Evolutionary conservation across 805 yeast species (phyloP).

Genomic region (Metschnikowia vanudenii): DNA sequence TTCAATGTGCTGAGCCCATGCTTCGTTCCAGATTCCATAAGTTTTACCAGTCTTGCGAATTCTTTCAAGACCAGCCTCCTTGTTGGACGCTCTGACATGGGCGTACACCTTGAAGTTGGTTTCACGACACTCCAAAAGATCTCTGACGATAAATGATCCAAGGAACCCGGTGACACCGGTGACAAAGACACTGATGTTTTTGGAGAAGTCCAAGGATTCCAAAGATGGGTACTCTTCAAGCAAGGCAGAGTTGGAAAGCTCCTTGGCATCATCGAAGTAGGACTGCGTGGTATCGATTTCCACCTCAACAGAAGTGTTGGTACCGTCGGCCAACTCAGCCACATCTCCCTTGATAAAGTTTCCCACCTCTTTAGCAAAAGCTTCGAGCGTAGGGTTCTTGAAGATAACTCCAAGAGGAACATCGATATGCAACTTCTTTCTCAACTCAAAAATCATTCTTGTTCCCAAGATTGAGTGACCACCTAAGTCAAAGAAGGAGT

Average conservation of each 20-base stretch:
- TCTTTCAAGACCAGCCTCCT: constrained; percentile 72
- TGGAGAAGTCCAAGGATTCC: constrained; percentile 31
- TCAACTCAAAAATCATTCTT: constrained; percentile 88
- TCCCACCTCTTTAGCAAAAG: constrained; percentile 73
- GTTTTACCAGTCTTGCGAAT: constrained; percentile 70
- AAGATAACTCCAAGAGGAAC: constrained; percentile 89
- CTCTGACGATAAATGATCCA: constrained; percentile 84
- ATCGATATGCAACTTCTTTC: constrained; percentile 74
- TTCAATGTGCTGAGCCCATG: constrained; percentile 55
- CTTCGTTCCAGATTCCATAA: constrained; percentile 76
- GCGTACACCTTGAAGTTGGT: constrained; percentile 64
- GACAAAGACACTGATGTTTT: constrained; percentile 62
- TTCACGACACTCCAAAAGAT: constrained; percentile 58
- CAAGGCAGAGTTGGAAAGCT: constrained; percentile 42
- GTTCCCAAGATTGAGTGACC: constrained; percentile 98
- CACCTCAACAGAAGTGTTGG: constrained; percentile 25
- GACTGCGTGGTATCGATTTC: constrained; percentile 19
- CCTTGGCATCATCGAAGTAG: constrained; percentile 75
- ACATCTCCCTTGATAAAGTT: constrained; percentile 51
- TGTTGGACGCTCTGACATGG: constrained; percentile 83
- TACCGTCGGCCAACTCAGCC: constrained; percentile 40
- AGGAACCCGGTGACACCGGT: constrained; percentile 97
- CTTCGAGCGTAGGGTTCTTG: constrained; percentile 80
- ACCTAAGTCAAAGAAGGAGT: constrained; percentile 94
- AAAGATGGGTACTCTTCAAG: constrained; percentile 47